These are phyloP conservation scores for Aspergillus haitiensis DNA, from an alignment of 495 filamentous ascomycete genomes.

Conservation along the genomic window DNA sequence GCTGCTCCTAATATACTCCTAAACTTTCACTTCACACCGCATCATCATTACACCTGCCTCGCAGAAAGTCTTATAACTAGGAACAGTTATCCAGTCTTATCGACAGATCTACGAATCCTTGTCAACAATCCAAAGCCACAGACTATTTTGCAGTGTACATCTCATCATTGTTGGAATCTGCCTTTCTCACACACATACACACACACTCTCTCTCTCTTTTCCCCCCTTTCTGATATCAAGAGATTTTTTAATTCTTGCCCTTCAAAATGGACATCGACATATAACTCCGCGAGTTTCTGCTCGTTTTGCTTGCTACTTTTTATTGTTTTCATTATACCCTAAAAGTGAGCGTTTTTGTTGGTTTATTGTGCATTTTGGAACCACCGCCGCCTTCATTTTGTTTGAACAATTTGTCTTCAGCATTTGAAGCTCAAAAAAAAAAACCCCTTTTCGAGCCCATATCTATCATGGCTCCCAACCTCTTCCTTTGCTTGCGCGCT, in stretches of 20 bases:
- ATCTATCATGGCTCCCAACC: conserved; percentile 45
- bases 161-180: no score
- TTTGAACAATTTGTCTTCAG: neutral
- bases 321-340: conserved; percentile 24
- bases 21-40: conserved; percentile 8
- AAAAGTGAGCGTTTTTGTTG: conserved; percentile 27
- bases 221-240: conserved; percentile 18
- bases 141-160: conserved; percentile 1
- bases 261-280: conserved; percentile 42
- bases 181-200: no score
- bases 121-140: conserved; percentile 5
- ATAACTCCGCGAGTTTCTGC: conserved; percentile 30
- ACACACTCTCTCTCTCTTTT: conserved; percentile 5
- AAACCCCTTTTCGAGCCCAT: conserved; percentile 3
- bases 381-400: neutral
- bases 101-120: neutral
- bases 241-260: conserved; percentile 16
- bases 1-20: conserved; percentile 3
- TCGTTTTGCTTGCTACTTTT: conserved; percentile 24
- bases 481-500: conserved; percentile 45
- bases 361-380: conserved; percentile 17
- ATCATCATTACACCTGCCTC: conserved; percentile 6
- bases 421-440: neutral
- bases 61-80: conserved; percentile 9
- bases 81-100: neutral